Evolutionary conservation across 306 rosid species (phyloP).

Genomic region (Fagus crenata): DNA sequence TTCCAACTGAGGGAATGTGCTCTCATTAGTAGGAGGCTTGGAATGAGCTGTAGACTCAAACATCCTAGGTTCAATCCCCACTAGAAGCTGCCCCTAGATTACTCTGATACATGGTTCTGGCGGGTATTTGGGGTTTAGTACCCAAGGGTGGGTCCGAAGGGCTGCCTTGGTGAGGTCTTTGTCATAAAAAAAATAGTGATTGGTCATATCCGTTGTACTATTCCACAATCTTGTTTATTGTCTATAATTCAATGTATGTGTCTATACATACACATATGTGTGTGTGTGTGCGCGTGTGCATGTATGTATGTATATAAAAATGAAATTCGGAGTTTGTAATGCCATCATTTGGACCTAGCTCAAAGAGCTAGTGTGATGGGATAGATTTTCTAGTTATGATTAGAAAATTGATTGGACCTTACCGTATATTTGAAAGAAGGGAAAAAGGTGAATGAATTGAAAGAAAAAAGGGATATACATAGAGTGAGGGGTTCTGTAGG

Average conservation of each 20-base stretch:
- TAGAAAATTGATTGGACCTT: not conserved
- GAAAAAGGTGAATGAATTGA: not conserved
- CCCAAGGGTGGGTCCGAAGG: too few relatives aligned
- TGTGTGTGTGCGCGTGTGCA: too few relatives aligned
- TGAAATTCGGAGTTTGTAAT: not conserved
- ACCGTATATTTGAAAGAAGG: not conserved
- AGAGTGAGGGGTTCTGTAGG: not conserved
- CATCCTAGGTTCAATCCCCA: too few relatives aligned
- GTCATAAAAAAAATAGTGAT: too few relatives aligned
- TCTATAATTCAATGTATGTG: not conserved
- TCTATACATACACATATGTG: not conserved
- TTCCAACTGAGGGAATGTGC: conserved; percentile 5
- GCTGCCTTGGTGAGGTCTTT: too few relatives aligned
- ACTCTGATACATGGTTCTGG: too few relatives aligned
- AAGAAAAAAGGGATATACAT: not conserved
- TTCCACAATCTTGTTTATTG: not conserved
- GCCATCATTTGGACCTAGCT: not conserved
- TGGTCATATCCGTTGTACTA: not conserved
- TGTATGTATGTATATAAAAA: too few relatives aligned
- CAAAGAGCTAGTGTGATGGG: not conserved
- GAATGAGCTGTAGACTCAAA: too few relatives aligned
- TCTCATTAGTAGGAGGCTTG: not conserved
- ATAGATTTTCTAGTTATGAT: too few relatives aligned
- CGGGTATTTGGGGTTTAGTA: too few relatives aligned
- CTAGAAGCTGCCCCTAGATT: too few relatives aligned